phyloP scores from a whole-genome alignment of 108 stramenopile species.

The Aurantiochytrium sp. region DNA sequence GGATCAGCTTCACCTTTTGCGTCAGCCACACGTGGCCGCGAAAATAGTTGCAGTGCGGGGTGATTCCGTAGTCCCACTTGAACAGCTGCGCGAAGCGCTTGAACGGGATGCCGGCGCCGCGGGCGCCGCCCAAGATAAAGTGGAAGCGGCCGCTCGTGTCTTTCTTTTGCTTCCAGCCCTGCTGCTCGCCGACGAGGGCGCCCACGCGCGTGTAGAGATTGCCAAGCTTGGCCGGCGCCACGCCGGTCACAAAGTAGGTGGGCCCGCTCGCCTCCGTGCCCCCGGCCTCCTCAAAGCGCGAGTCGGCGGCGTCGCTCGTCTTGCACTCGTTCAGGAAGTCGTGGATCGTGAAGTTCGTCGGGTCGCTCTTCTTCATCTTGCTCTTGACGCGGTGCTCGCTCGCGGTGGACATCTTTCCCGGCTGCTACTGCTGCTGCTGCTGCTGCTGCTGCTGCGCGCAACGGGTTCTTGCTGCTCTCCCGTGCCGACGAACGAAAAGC shows the following conservation, averaged over 20 bases:
- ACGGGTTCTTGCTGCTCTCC: too few species aligned
- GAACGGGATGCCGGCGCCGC: constrained; percentile 24
- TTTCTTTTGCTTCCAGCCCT: constrained; percentile 8
- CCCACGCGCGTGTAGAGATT: background rate
- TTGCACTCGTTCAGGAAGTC: constrained; percentile 30
- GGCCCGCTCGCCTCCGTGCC: background rate
- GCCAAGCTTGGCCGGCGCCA: background rate
- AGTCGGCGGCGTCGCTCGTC: background rate
- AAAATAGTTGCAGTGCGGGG: constrained; percentile 25
- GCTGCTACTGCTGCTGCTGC: too few species aligned
- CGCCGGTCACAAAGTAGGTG: background rate
- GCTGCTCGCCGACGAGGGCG: background rate
- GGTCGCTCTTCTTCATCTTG: constrained; percentile 31
- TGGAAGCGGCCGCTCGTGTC: constrained; percentile 11
- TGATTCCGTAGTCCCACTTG: constrained; percentile 27
- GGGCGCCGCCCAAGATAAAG: constrained; percentile 11
- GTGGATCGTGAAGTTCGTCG: background rate
- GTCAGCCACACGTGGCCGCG: constrained; percentile 27
- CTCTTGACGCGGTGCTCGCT: constrained; percentile 7
- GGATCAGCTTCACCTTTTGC: constrained; percentile 26
- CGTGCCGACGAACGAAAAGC: too few species aligned
- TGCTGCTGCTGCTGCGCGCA: too few species aligned
- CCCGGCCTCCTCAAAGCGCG: background rate
- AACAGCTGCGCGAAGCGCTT: constrained; percentile 30
- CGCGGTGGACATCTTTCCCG: background rate